Conservation (phyloP, 2,329 filamentous ascomycete species). For the Macrophomina pseudophaseolina region DNA sequence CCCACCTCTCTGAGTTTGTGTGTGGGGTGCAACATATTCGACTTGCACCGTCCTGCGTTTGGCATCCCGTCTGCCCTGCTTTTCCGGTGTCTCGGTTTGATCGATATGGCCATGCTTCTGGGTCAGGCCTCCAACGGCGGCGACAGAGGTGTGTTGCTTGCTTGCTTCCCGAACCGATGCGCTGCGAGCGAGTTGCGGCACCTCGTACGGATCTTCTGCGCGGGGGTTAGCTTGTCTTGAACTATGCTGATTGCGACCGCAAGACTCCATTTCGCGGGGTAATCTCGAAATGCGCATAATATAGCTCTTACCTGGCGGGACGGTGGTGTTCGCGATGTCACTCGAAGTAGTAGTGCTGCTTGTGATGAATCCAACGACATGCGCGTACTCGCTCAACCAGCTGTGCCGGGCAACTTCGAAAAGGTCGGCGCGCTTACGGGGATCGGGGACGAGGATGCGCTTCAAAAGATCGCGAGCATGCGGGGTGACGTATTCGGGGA, state of each 20-base stretch:
- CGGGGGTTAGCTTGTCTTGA: slow-evolving; percentile 28
- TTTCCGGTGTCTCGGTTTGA: slow-evolving; percentile 65
- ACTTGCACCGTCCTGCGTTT: slow-evolving; percentile 96
- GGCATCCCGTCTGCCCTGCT: slow-evolving; percentile 76
- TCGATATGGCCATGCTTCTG: slow-evolving; percentile 79
- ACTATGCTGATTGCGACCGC: not conserved
- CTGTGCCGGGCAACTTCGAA: slow-evolving; percentile 98
- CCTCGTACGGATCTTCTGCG: slow-evolving; percentile 60
- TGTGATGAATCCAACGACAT: slow-evolving; percentile 95
- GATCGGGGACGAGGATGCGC: slow-evolving; percentile 93
- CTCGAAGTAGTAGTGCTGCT: slow-evolving; percentile 87
- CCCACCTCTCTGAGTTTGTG: slow-evolving; percentile 78
- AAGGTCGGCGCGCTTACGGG: slow-evolving; percentile 89
- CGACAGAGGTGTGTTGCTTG: slow-evolving; percentile 62
- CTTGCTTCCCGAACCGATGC: slow-evolving; percentile 88
- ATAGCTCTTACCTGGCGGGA: slow-evolving; percentile 59
- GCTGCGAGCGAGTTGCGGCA: slow-evolving; percentile 74
- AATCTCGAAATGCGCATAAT: not conserved
- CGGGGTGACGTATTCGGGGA: slow-evolving; percentile 97
- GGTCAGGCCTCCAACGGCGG: slow-evolving; percentile 64
- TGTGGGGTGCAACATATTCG: slow-evolving; percentile 92
- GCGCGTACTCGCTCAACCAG: slow-evolving; percentile 97
- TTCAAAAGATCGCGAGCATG: slow-evolving; percentile 92
- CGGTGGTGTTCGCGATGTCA: slow-evolving; percentile 82
- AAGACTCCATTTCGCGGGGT: not conserved